These are phyloP conservation scores for Rhizopogon rudus DNA, from an alignment of 768 basidiomycete species.

Conservation along the genomic window DNA sequence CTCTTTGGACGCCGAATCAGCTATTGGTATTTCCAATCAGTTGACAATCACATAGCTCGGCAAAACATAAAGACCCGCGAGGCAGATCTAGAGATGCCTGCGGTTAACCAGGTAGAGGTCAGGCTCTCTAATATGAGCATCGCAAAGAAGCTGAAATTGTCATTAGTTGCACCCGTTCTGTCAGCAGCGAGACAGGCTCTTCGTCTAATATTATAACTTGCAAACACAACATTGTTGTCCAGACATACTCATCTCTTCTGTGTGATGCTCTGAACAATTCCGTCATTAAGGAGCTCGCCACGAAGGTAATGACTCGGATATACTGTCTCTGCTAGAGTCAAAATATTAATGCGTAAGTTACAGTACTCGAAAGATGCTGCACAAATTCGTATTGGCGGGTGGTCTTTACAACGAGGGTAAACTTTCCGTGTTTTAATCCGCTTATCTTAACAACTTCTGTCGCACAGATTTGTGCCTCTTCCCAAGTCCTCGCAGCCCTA, in stretches of 20 bases:
- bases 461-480: constrained; percentile 37
- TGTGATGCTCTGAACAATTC: constrained; percentile 40
- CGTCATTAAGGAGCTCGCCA: constrained; percentile 42
- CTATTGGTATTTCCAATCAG: neutral
- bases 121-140: constrained; percentile 9
- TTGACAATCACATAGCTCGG: constrained; percentile 34
- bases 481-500: constrained; percentile 42
- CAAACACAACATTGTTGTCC: constrained; percentile 30
- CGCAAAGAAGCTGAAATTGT: neutral
- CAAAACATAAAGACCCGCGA: constrained; percentile 61
- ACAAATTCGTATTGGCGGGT: constrained; percentile 68
- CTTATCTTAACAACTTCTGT: neutral
- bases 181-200: constrained; percentile 32
- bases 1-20: constrained; percentile 49
- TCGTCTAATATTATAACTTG: constrained; percentile 28
- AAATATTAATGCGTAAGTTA: neutral
- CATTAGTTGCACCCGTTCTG: constrained; percentile 28
- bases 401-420: constrained; percentile 78
- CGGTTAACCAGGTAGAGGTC: constrained; percentile 75
- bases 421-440: constrained; percentile 11
- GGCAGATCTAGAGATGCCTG: constrained; percentile 55
- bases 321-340: neutral
- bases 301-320: constrained; percentile 44
- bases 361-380: constrained; percentile 56
- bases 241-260: constrained; percentile 35